Evolutionary conservation across 1,284 basidiomycete genomes (phyloP).

Genomic region (Pterulicium gracile): DNA sequence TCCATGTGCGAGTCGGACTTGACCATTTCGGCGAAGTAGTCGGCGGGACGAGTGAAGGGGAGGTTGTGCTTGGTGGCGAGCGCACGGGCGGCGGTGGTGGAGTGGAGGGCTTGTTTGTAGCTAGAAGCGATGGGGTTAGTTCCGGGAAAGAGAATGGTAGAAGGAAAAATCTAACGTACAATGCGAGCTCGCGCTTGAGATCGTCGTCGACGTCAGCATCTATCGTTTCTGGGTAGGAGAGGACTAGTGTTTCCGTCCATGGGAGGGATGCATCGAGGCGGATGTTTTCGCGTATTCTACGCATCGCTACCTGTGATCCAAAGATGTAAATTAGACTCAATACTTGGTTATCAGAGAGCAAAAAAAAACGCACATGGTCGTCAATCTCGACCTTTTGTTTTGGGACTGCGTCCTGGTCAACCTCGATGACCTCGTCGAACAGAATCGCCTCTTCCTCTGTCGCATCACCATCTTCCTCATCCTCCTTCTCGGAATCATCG

Average conservation of each 20-base stretch:
- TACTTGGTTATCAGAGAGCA: too few relatives aligned
- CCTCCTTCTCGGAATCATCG: conserved; percentile 15
- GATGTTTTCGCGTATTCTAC: conserved; percentile 72
- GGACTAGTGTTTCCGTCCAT: conserved; percentile 79
- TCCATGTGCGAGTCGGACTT: conserved; percentile 99
- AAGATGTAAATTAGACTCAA: too few relatives aligned
- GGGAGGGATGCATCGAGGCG: conserved; percentile 65
- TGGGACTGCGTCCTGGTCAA: conserved; percentile 73
- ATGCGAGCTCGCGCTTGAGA: conserved; percentile 87
- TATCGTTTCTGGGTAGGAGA: conserved; percentile 66
- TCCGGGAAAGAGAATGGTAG: neutral
- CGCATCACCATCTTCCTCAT: conserved; percentile 17
- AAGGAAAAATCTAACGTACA: conserved; percentile 45
- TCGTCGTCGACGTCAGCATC: conserved; percentile 82
- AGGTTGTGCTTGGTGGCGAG: conserved; percentile 69
- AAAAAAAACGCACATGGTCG: conserved; percentile 49
- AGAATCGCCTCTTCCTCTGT: conserved; percentile 39
- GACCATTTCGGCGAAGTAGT: conserved; percentile 99
- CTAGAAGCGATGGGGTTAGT: conserved; percentile 27
- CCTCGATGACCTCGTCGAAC: conserved; percentile 61
- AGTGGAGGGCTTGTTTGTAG: conserved; percentile 91
- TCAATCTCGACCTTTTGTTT: conserved; percentile 76
- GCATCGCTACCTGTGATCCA: conserved; percentile 63
- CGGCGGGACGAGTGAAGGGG: conserved; percentile 86
- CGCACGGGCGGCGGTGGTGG: conserved; percentile 64